Evolutionary conservation across 805 yeast species (phyloP), one percentile per base, ranked within the genome.

Genomic region (Wickerhamomyces mucosus): DNA sequence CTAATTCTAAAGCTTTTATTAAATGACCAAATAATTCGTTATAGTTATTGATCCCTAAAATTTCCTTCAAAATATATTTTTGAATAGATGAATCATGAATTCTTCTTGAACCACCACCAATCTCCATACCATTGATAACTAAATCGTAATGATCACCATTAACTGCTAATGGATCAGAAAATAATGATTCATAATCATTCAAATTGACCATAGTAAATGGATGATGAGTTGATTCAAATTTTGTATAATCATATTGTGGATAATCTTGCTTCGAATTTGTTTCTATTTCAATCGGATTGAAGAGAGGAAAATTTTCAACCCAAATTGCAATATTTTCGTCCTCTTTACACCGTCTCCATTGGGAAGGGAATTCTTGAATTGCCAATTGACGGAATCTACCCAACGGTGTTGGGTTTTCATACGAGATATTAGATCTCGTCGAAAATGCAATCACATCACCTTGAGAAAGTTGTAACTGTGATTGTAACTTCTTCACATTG

Each of bases 61-160:
- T 63, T 16, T 73, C 55, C 28, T 75, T 61, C 44, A 92, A 76
- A 5, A 92, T 69, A 50, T 62, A 83, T 34, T 68, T 65, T 55
- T 92, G 99, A 18, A 92, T 60, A 10, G 60, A 64, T 0, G 92
- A 67, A 50, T 86, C 96, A 50, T 92, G 98, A 14, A 92, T 72
- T 72, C 98, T 84, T 40, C 95, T 68, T 6, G 96, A 84, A 0
- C 99, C 99, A 14, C 99, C 99, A 18, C 99, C 99, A 3, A 88
- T 69, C 51, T 92, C 99, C 6, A 82, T 84, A 3, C 98, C 99
- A 48, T 89, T 89, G 23, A 92, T 61, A 1, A 92, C 98, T 12
- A 92, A 58, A 51, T 92, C 99, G 53, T 86, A 92, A 55, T 92
- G 98, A 46, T 83, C 94, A 9, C 97, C 98, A 23, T 72, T 65